A percentile compares a stretch with the other conserved stretches of the same genome.
Evolutionary conservation across 2,329 filamentous ascomycete genomes (phyloP).

Genomic region (Exophiala calicioides): DNA sequence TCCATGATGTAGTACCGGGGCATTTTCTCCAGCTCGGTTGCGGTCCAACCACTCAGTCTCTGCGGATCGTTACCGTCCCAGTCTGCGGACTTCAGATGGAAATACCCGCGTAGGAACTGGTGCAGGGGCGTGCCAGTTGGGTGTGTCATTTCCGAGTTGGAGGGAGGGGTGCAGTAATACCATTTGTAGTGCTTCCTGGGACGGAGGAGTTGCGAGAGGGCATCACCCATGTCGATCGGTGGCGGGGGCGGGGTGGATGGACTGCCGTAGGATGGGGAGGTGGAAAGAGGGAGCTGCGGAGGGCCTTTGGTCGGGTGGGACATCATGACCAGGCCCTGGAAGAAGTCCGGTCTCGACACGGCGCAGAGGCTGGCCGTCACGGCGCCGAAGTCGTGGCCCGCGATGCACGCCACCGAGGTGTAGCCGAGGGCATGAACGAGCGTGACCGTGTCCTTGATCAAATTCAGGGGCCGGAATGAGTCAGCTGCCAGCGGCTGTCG

Average conservation of each 20-base stretch:
- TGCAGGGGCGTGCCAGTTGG: conserved; percentile 52
- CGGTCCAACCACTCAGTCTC: conserved; percentile 58
- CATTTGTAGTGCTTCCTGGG: conserved; percentile 70
- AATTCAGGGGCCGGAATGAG: conserved; percentile 57
- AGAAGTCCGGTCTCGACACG: conserved; percentile 65
- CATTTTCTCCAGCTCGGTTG: conserved; percentile 59
- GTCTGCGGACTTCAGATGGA: conserved; percentile 66
- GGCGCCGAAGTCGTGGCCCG: conserved; percentile 69
- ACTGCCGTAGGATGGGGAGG: conserved; percentile 35
- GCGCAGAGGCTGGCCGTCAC: conserved; percentile 61
- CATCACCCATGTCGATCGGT: conserved; percentile 29
- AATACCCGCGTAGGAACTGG: conserved; percentile 66
- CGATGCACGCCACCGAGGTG: conserved; percentile 57
- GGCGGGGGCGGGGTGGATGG: conserved; percentile 10
- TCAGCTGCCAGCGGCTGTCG: conserved; percentile 45
- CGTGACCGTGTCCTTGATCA: conserved; percentile 64
- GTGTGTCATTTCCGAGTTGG: conserved; percentile 41
- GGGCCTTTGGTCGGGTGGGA: conserved; percentile 64
- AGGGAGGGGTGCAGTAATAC: conserved; percentile 48
- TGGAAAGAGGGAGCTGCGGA: conserved; percentile 51
- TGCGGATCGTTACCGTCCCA: conserved; percentile 59
- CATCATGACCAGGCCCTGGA: conserved; percentile 63
- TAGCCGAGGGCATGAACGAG: conserved; percentile 64
- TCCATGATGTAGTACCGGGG: conserved; percentile 71
- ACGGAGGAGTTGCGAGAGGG: conserved; percentile 47